Base-by-base conservation (phyloP, 2,329 filamentous ascomycete species). In the Aureobasidium namibiae region DNA sequence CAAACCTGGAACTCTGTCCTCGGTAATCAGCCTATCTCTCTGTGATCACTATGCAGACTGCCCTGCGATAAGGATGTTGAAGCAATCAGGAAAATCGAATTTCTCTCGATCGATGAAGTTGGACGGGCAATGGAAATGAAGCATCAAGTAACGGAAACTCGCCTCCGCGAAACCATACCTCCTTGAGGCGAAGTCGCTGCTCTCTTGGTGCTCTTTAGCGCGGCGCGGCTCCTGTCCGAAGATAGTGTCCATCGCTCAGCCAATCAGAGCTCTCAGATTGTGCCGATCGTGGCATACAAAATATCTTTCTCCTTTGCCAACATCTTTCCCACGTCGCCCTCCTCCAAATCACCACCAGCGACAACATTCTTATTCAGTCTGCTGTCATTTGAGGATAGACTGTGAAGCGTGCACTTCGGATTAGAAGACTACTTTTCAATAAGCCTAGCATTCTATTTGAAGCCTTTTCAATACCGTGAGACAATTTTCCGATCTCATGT, bases 101-200 rank as follows among this genome's bases (percentile, higher is more conserved):
- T 24, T 24, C 21, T 24, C 21, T 31, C 39, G 52, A 56, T 56
- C 39, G 39, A 56, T 45, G 39, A 23, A 26, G 38, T 26, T 6
- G n/a, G 34, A 39, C 26, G n/a, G 42, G 42, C 9, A 11, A 45
- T 56, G 21, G 54, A 57, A 48, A 48, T 57, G 54, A 57, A 56
- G 41, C 52, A 56, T 56, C 36, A 54, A 45, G 38, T 56, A 44
- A 56, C 52, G 39, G 23, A 45, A 56, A 44, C 38, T 54, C 50
- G 50, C 36, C 50, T 54, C 50, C 50, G 50, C 50, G 44, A 42
- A 42, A 54, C 31, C 18, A 42, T 36, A 5, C 24, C 31, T 53
- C 9, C 23, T 33, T 42, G 49, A 42, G 49, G 49, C 50, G 50
- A 54, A 31, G 16, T 53, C 49, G 49, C 23, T 34, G 36, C 33